These are phyloP conservation scores for Ophiocordyceps camponoti-rufipedis DNA, from an alignment of 2,329 filamentous ascomycete species.

Conservation along the genomic window DNA sequence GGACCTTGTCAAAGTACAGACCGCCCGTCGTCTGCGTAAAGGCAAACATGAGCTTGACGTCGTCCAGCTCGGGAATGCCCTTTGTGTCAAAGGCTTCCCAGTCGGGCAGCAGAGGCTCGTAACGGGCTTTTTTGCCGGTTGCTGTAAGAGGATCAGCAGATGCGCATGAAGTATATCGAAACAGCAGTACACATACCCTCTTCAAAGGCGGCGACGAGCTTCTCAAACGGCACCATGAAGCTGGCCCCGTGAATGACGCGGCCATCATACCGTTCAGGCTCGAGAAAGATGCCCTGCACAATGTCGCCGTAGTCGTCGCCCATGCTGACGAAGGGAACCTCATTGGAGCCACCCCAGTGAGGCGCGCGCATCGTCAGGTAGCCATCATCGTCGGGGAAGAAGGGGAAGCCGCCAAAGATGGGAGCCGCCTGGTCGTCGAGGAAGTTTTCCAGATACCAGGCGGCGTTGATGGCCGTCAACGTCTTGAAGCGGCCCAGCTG, in stretches of 20 bases:
- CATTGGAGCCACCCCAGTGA: constrained; percentile 11
- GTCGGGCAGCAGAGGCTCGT: background rate
- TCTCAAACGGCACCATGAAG: background rate
- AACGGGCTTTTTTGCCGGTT: background rate
- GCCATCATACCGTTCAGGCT: constrained; percentile 6
- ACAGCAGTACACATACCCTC: background rate
- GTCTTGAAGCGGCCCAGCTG: constrained; percentile 8
- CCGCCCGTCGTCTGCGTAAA: background rate
- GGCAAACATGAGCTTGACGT: constrained; percentile 1
- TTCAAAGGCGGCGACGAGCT: background rate
- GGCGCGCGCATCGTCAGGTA: constrained; percentile 13
- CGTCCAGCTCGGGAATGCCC: background rate
- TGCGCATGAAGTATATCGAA: background rate
- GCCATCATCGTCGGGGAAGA: constrained; percentile 11
- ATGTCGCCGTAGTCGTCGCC: constrained; percentile 19
- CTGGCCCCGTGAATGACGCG: background rate
- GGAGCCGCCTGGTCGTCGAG: constrained; percentile 10
- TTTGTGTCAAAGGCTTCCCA: background rate
- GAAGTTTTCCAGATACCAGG: constrained; percentile 15
- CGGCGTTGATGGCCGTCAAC: constrained; percentile 10
- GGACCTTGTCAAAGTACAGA: background rate
- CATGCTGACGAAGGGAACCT: constrained; percentile 14
- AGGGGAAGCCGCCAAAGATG: constrained; percentile 13
- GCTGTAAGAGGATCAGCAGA: background rate
- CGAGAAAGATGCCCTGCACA: constrained; percentile 18